phyloP scores from a whole-genome alignment of 345 rosid species.

The Rhodomyrtus tomentosa region DNA sequence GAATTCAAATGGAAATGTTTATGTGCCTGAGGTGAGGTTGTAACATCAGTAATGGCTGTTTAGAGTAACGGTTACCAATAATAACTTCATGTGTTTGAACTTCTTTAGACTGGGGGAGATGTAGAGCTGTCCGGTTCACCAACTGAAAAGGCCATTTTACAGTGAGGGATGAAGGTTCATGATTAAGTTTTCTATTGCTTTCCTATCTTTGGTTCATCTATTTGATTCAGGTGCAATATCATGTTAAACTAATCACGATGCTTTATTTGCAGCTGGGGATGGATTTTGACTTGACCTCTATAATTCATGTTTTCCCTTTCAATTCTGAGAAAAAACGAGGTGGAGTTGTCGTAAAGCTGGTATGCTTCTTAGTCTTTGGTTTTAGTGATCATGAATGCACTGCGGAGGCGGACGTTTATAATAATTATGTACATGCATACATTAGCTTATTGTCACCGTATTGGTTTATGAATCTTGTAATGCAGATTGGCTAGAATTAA shows the following conservation, averaged over 20 bases:
- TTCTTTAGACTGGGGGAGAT: conserved; percentile 50
- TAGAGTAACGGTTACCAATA: background rate
- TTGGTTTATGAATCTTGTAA: too few relatives aligned
- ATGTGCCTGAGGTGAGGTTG: conserved; percentile 43
- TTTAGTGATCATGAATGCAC: fast-evolving
- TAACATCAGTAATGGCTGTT: background rate
- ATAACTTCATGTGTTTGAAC: background rate
- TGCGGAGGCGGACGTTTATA: too few relatives aligned
- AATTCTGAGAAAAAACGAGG: conserved; percentile 87
- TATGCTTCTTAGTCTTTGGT: conserved; percentile 1
- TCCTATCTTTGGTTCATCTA: background rate
- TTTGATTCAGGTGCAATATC: background rate
- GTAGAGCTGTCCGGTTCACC: conserved; percentile 87
- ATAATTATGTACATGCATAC: too few relatives aligned
- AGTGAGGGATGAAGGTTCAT: conserved; percentile 68
- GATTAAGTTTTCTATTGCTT: background rate
- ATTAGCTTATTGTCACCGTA: too few relatives aligned
- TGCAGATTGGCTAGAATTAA: background rate
- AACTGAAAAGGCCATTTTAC: conserved; percentile 86
- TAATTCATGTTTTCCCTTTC: conserved; percentile 77
- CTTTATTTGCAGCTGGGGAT: conserved; percentile 64
- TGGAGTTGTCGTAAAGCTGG: conserved; percentile 69
- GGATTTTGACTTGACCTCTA: conserved; percentile 71
- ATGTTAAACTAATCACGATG: background rate
- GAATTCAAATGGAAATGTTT: conserved; percentile 79